Base-by-base conservation (phyloP, 2,329 filamentous ascomycete species). In the Alternaria arborescens region DNA sequence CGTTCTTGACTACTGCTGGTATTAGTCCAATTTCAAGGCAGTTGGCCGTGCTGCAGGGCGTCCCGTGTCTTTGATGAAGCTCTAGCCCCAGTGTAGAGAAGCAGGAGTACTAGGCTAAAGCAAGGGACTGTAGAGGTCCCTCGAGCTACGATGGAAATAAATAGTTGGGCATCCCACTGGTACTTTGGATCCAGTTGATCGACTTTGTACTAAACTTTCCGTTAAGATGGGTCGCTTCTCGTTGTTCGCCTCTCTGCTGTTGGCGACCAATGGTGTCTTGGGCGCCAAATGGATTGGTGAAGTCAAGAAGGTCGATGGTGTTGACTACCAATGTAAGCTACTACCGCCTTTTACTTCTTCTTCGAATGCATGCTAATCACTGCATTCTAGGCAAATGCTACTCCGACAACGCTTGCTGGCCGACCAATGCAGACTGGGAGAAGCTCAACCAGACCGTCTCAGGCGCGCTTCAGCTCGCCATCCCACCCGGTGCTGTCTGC, bases 341-440 rank as follows among this genome's bases (percentile, higher is more conserved):
- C 4, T 8, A n/a, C 12, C n/a, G 3, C 7, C 16, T 28, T 8
- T 26, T 26, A 16, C 1, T 34, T 6, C 10, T 16, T 16, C 8
- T 14, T 18, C 12, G 12, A 7, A 30, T 3, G 24, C 2, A 20
- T 40, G 18, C 30, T 51, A 16, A 59, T 38, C 11, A 6, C 2
- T 11, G 1, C 0, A 20, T 5, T 3, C 18, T n/a, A 60, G 57
- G 57, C 65, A 78, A 78, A 57, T 78, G 75, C 60, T 78, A 77
- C 59, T 71, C 70, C 0, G 73, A 77, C 53, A 73, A 77, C 48
- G 54, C 70, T 0, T 77, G 75, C 61, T 78, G 74, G 72, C 75
- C 75, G 3, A 70, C 66, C 3, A 63, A 55, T 28, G 53, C 54
- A 1, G 71, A 74, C 22, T 78, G 74, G 74, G 56, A 46, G 1